phyloP scores from a whole-genome alignment of 2,329 filamentous ascomycete species.

The Phialophora verrucosa region DNA sequence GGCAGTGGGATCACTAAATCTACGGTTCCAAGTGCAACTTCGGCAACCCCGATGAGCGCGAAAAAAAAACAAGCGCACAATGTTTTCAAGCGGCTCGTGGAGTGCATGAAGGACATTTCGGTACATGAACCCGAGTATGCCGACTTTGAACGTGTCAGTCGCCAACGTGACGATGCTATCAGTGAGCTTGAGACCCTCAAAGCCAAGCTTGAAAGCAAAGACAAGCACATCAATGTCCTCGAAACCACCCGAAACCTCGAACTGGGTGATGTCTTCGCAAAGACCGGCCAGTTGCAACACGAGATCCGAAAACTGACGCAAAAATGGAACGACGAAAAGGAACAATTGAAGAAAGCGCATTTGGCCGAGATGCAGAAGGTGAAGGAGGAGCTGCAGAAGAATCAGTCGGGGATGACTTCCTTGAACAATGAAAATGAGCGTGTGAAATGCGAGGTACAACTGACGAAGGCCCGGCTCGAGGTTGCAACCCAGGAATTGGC shows the following conservation, averaged over 20 bases:
- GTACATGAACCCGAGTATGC: not conserved
- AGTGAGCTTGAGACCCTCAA: not conserved
- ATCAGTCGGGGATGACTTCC: not conserved
- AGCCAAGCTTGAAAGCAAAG: not conserved
- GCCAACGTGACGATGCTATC: not conserved
- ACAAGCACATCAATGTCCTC: not conserved
- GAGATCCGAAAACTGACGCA: too few species aligned
- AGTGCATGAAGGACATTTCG: not conserved
- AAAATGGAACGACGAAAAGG: not conserved
- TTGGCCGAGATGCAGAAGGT: not conserved
- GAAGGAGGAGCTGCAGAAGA: not conserved
- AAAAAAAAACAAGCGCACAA: not conserved
- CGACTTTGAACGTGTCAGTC: not conserved
- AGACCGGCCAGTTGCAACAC: not conserved
- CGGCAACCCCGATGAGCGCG: not conserved
- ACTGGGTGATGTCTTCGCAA: not conserved
- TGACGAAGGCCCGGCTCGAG: not conserved
- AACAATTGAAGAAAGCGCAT: not conserved
- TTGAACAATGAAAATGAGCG: not conserved
- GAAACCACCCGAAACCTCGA: not conserved
- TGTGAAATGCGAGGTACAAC: not conserved
- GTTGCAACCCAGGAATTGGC: not conserved
- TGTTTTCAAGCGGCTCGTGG: not conserved
- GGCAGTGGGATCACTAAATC: not conserved
- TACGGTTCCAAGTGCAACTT: not conserved